A percentile compares a stretch with the other conserved stretches of the same genome.
phyloP scores from a whole-genome alignment of 2,329 filamentous ascomycete species.

The Nothopassalora personata region DNA sequence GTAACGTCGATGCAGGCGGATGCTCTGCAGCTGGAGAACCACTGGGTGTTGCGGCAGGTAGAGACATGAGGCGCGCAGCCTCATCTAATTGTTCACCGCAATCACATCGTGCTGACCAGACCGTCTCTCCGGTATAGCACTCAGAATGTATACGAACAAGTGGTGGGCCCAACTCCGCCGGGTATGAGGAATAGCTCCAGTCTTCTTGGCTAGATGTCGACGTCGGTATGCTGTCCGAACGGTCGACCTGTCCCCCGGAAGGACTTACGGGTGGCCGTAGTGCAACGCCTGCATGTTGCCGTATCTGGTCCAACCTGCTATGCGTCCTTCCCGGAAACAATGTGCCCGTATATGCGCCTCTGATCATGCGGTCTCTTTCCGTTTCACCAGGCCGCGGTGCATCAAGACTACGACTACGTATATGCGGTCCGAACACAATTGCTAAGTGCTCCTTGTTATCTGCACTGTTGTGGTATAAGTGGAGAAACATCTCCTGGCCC shows the following conservation, averaged over 20 bases:
- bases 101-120: slow-evolving; percentile 95
- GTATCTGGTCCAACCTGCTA: slow-evolving; percentile 57
- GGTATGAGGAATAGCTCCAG: slow-evolving; percentile 21
- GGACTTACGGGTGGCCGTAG: slow-evolving; percentile 16
- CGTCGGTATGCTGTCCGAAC: slow-evolving; percentile 16
- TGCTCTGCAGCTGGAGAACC: slow-evolving; percentile 23
- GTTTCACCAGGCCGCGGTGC: slow-evolving; percentile 69
- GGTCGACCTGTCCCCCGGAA: slow-evolving; percentile 10
- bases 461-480: slow-evolving; percentile 86
- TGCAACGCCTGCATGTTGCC: slow-evolving; percentile 36
- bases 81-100: slow-evolving; percentile 97
- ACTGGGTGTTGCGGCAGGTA: slow-evolving; percentile 26
- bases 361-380: slow-evolving; percentile 85
- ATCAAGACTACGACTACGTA: slow-evolving; percentile 67
- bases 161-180: slow-evolving; percentile 48
- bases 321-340: slow-evolving; percentile 79
- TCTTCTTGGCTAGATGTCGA: slow-evolving; percentile 7
- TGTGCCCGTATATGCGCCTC: slow-evolving; percentile 85
- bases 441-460: slow-evolving; percentile 96
- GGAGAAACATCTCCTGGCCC: slow-evolving; percentile 93
- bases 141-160: slow-evolving; percentile 95
- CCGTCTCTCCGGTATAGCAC: slow-evolving; percentile 97
- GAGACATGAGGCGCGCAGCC: slow-evolving; percentile 81
- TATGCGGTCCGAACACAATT: slow-evolving; percentile 88
- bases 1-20: slow-evolving; percentile 30